These are phyloP conservation scores for Adansonia digitata DNA, from an alignment of 345 rosid species.

Conservation along the genomic window DNA sequence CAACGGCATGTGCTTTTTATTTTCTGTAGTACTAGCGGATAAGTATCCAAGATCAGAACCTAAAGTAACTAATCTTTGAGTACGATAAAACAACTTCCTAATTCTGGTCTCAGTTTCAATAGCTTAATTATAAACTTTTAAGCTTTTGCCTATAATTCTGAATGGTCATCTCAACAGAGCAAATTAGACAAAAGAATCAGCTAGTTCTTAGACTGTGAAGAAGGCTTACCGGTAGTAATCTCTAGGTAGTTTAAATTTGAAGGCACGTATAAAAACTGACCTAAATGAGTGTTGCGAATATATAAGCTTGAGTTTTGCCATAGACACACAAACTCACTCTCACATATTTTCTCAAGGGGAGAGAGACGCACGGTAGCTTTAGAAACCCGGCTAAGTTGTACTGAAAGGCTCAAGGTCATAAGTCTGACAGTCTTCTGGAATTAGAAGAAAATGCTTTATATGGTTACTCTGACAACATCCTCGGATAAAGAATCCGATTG, in stretches of 20 bases:
- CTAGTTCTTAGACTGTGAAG: background rate
- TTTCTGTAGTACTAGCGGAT: background rate
- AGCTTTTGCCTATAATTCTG: background rate
- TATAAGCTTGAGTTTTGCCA: background rate
- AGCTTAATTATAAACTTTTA: background rate
- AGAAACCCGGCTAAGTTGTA: background rate
- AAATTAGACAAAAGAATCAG: background rate
- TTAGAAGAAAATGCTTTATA: background rate
- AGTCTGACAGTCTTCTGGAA: background rate
- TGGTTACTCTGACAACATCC: background rate
- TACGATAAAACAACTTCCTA: background rate
- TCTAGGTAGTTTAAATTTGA: background rate
- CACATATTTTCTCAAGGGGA: background rate
- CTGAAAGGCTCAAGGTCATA: background rate
- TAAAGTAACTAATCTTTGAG: background rate
- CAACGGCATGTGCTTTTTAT: background rate
- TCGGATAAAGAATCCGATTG: background rate
- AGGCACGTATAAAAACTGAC: background rate
- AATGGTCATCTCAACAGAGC: background rate
- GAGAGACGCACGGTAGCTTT: background rate
- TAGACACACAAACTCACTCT: background rate
- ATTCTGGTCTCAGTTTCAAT: background rate
- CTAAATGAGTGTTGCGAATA: background rate
- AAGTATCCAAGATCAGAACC: background rate
- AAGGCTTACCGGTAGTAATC: background rate